Conservation (phyloP, 768 basidiomycete genomes). For the Trametes elegans region DNA sequence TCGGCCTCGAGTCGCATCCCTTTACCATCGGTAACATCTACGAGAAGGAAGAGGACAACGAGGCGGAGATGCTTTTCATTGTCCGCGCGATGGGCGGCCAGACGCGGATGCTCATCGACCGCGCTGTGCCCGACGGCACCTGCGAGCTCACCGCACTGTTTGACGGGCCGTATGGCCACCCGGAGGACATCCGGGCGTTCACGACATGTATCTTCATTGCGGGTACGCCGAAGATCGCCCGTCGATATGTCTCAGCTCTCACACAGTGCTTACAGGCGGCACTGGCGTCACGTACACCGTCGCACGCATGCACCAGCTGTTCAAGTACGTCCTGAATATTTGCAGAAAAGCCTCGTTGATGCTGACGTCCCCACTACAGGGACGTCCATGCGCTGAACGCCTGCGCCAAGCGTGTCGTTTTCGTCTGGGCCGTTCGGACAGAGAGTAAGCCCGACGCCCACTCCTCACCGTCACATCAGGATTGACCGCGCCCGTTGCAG, state of each 20-base stretch:
- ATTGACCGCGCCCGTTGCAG: background rate
- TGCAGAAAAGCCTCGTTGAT: background rate
- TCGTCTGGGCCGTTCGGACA: constrained; percentile 32
- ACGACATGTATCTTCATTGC: constrained; percentile 38
- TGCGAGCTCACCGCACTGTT: constrained; percentile 32
- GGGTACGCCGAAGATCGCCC: constrained; percentile 25
- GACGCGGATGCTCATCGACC: constrained; percentile 35
- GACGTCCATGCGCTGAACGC: constrained; percentile 15
- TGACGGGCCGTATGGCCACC: constrained; percentile 42
- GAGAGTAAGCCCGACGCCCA: constrained; percentile 16
- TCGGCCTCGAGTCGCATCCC: constrained; percentile 48
- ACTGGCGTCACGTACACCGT: constrained; percentile 35
- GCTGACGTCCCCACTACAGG: constrained; percentile 1
- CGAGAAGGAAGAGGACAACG: constrained; percentile 24
- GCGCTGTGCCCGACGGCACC: constrained; percentile 12
- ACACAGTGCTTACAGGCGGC: constrained; percentile 24
- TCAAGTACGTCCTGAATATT: constrained; percentile 24
- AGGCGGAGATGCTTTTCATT: constrained; percentile 49
- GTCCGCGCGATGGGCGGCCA: constrained; percentile 51
- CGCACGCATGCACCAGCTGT: constrained; percentile 33
- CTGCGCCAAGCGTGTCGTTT: constrained; percentile 28
- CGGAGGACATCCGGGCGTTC: constrained; percentile 32
- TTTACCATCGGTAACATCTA: constrained; percentile 49
- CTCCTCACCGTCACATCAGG: background rate
- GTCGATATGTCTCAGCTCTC: background rate